Percentiles rank a stretch among this genome's conserved stretches.
phyloP scores from a whole-genome alignment of 2,329 filamentous ascomycete species.

The Tetracladium maxilliforme region DNA sequence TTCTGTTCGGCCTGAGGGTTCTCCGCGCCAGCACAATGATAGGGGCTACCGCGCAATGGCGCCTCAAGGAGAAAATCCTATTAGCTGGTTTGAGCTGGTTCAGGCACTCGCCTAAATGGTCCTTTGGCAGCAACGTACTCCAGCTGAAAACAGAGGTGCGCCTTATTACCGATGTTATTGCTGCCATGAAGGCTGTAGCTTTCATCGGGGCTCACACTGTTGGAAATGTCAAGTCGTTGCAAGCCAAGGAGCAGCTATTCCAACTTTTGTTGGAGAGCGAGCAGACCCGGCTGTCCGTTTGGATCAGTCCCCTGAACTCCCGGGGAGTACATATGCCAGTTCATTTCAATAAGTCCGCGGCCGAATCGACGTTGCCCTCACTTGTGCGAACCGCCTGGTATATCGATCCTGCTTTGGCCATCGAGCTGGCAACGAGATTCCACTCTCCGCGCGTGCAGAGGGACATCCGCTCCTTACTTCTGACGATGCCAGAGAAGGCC shows the following conservation, averaged over 20 bases:
- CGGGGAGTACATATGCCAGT: too few species aligned
- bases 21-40: slow-evolving; percentile 58
- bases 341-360: too few species aligned
- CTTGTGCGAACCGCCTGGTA: slow-evolving; percentile 75
- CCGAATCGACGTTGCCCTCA: slow-evolving; percentile 6
- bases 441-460: slow-evolving; percentile 55
- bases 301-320: slow-evolving; percentile 62
- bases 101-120: slow-evolving; percentile 69
- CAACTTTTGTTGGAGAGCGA: slow-evolving; percentile 72
- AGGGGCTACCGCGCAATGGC: slow-evolving; percentile 52
- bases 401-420: slow-evolving; percentile 73
- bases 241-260: slow-evolving; percentile 72
- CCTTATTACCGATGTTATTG: slow-evolving; percentile 61
- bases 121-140: slow-evolving; percentile 84
- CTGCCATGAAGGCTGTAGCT: slow-evolving; percentile 48
- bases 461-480: slow-evolving; percentile 65
- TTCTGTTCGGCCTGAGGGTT: slow-evolving; percentile 70
- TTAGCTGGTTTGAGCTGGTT: slow-evolving; percentile 88
- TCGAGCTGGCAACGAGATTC: slow-evolving; percentile 72
- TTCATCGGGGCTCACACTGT: slow-evolving; percentile 33
- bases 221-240: slow-evolving; percentile 48
- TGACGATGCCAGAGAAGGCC: slow-evolving; percentile 74
- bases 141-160: slow-evolving; percentile 89
- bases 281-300: slow-evolving; percentile 69
- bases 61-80: slow-evolving; percentile 77